Evolutionary conservation across 768 basidiomycete species (phyloP), one percentile per base, ranked within the genome.

Genomic region (Solioccasus polychromus): DNA sequence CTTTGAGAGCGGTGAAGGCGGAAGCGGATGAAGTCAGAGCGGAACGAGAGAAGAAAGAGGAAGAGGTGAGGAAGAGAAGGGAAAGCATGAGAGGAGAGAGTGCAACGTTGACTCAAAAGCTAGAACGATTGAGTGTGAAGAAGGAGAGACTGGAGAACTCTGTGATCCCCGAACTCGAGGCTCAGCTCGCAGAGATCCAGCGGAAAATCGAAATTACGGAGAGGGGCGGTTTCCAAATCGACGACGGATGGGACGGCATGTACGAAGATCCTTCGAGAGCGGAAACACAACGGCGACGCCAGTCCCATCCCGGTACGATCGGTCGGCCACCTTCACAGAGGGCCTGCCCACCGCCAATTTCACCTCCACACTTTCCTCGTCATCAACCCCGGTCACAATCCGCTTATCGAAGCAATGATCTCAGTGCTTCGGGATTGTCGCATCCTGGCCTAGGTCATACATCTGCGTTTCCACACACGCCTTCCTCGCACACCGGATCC

Each of bases 111-210:
- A 72, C 68, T 3, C 78, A 79, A 53, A 78, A 78, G 58, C 66
- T 91, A 47, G 92, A 95, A 47, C 80, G 78, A 58, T 64, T 91
- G 42, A 72, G 61, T 23, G 71, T 67, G 45, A 85, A 82, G 69
- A 75, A 74, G 57, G 88, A 89, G 41, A 85, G 77, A 59, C 63
- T 89, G 41, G 85, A 87, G 58, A 67, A 57, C 5, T 67, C 66
- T 24, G 68, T 75, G 12, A 71, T 92, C 15, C 74, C 74, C 1
- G 86, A 86, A 48, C 71, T 92, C 32, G 87, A 88, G 64, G 75
- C 77, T 39, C 79, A 83, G 61, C 69, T 91, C 34, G 69, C 69
- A 47, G 76, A 76, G 34, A 66, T 87, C 39, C 75, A 78, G 53
- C 68, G 68, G 20, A 83, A 90, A 63, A 76, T 87, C 18, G 80